Percentiles rank a stretch among this genome's conserved stretches.
Evolutionary conservation across 805 yeast species (phyloP).

Genomic region (Candida sakaeoensis): DNA sequence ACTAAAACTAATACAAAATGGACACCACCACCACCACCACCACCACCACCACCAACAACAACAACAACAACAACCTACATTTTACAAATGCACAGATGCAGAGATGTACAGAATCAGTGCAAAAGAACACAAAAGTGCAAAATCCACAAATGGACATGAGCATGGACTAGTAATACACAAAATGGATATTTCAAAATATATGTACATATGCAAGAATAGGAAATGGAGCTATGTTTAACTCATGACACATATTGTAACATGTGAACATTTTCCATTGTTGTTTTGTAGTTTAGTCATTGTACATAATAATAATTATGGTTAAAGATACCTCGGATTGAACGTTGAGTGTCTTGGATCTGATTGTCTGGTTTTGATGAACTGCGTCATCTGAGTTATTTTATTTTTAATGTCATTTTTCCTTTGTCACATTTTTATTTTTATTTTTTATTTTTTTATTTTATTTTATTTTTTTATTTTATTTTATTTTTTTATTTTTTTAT

Average conservation of each 20-base stretch:
- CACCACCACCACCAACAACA: no score
- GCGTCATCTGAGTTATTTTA: background rate
- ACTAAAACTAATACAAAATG: no score
- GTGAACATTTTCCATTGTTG: background rate
- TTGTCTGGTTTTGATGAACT: background rate
- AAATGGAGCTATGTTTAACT: background rate
- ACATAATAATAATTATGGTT: background rate
- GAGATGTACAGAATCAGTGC: no score
- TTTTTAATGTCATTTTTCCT: background rate
- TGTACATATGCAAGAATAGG: background rate
- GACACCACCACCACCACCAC: no score
- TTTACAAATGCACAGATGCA: no score
- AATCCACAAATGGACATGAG: background rate
- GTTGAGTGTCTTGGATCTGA: constrained; percentile 2
- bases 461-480: background rate
- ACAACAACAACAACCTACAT: no score
- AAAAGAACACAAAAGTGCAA: background rate
- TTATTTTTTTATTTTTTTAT: background rate
- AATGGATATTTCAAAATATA: no score
- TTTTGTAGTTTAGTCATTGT: background rate
- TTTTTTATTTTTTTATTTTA: background rate
- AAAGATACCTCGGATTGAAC: background rate
- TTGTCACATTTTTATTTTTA: background rate
- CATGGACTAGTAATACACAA: background rate
- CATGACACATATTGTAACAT: background rate